These are phyloP conservation scores for Pleurozium schreberi DNA, from an alignment of 225 moss, liverwort and hornwort genomes.

Conservation along the genomic window DNA sequence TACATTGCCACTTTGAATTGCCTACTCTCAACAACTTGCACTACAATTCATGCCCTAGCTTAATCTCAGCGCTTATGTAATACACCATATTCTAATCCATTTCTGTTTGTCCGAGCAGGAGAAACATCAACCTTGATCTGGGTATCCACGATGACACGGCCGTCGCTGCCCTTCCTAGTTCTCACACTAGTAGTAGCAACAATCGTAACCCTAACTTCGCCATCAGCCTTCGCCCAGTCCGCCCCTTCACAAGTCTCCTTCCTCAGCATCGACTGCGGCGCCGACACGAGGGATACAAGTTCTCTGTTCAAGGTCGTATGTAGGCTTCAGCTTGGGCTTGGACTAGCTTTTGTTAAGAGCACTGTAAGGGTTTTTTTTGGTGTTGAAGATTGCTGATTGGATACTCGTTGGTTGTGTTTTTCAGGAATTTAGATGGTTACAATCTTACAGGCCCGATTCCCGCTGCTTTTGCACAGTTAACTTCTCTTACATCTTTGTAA, in stretches of 20 bases:
- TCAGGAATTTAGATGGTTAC: conserved; percentile 1
- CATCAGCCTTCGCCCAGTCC: neutral
- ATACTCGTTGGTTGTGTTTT: neutral
- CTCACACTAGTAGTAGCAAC: neutral
- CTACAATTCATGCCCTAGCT: neutral
- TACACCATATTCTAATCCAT: neutral
- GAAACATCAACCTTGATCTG: neutral
- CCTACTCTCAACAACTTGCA: neutral
- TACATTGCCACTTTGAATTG: neutral
- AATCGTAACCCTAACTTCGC: neutral
- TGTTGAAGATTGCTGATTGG: neutral
- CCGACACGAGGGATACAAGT: too few relatives aligned
- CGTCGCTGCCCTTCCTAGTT: neutral
- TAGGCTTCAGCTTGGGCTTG: neutral
- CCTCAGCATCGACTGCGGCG: conserved; percentile 73
- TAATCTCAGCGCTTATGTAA: neutral
- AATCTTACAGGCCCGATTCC: conserved; percentile 25
- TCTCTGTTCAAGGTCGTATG: neutral
- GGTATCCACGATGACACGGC: neutral
- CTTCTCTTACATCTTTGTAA: conserved; percentile 21
- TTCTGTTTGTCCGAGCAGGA: neutral
- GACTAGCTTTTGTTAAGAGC: neutral
- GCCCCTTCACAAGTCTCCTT: neutral
- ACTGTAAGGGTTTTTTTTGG: neutral
- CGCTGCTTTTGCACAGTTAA: neutral